Conservation (phyloP, 495 filamentous ascomycete species). For the Hyphodiscus hymeniophilus region DNA sequence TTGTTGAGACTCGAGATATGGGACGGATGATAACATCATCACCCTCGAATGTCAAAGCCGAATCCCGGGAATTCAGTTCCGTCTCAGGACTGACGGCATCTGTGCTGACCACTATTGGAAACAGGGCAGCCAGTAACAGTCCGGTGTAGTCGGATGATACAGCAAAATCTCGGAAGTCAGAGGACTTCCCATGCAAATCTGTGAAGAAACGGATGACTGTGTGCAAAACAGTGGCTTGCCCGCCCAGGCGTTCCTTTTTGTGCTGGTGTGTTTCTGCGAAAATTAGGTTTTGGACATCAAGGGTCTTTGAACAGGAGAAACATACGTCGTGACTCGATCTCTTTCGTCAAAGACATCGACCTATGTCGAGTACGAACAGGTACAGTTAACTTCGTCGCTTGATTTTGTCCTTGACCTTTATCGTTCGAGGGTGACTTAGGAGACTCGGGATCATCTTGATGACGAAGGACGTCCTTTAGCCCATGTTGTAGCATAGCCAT, state of each 20-base stretch:
- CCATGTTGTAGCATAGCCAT: constrained; percentile 83
- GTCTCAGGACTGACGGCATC: constrained; percentile 73
- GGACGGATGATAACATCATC: constrained; percentile 76
- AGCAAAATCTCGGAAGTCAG: constrained; percentile 72
- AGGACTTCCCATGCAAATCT: constrained; percentile 65
- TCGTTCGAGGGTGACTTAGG: constrained; percentile 40
- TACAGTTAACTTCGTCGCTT: constrained; percentile 5
- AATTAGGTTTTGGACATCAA: too few relatives aligned
- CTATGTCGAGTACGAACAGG: constrained; percentile 18
- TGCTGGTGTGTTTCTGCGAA: constrained; percentile 20
- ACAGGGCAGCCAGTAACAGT: constrained; percentile 67
- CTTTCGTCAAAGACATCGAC: constrained; percentile 34
- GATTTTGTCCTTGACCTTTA: constrained; percentile 3
- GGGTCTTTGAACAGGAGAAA: too few relatives aligned
- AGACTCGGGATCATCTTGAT: constrained; percentile 51
- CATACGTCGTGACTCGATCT: constrained; percentile 42
- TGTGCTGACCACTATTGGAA: constrained; percentile 76
- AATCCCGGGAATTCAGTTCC: constrained; percentile 73
- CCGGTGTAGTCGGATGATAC: constrained; percentile 68
- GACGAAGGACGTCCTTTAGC: constrained; percentile 54
- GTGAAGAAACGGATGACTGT: constrained; percentile 71
- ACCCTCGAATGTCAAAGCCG: constrained; percentile 74
- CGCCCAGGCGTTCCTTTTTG: constrained; percentile 39
- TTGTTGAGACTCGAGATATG: constrained; percentile 44
- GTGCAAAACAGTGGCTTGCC: constrained; percentile 52